Percentiles rank a stretch among this genome's conserved stretches.
These are phyloP conservation scores for Stephania japonica DNA, from an alignment of 164 flowering plant species.

Conservation along the genomic window DNA sequence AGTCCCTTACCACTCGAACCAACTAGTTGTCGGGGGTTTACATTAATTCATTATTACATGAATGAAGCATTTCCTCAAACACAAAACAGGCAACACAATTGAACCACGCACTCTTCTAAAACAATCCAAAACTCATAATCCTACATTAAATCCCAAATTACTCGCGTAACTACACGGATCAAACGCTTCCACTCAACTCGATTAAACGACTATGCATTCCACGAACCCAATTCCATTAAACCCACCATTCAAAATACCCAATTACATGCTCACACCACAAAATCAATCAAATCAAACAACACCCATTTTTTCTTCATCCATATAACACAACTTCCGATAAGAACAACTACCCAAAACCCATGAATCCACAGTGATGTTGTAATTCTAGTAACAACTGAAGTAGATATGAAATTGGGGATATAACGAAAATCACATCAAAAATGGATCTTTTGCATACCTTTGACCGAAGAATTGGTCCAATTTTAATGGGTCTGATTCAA, in stretches of 20 bases:
- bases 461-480: not conserved
- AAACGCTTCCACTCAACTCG: too few species aligned
- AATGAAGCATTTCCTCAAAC: not conserved
- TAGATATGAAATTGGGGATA: not conserved
- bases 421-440: not conserved
- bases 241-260: not conserved
- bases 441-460: not conserved
- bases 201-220: too few species aligned
- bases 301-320: too few species aligned
- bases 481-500: not conserved
- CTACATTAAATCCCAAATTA: not conserved
- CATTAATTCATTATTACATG: too few species aligned
- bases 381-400: not conserved
- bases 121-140: not conserved
- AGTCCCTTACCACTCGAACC: too few species aligned
- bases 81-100: not conserved
- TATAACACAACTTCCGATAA: not conserved
- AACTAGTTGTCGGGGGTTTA: too few species aligned
- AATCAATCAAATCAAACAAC: not conserved
- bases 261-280: not conserved
- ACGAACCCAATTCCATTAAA: not conserved
- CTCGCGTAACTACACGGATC: too few species aligned
- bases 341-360: not conserved
- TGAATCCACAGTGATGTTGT: not conserved
- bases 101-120: not conserved